These are phyloP conservation scores for Arachis stenosperma DNA, from an alignment of 306 rosid genomes.

Conservation along the genomic window DNA sequence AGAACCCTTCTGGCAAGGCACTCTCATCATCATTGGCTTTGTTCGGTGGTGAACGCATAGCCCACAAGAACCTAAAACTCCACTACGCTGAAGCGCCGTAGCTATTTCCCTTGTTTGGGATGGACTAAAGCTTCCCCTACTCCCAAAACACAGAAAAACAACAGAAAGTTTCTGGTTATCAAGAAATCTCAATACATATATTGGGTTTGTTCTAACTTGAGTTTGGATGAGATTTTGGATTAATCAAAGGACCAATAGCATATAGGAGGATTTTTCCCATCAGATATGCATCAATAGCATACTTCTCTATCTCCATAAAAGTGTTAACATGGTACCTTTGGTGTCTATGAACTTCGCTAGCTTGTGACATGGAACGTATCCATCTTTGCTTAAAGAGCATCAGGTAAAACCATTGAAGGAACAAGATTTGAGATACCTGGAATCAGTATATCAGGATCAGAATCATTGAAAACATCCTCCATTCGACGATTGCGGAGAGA, in stretches of 20 bases:
- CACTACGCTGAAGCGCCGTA: slow-evolving; percentile 51
- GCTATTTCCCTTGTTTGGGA: slow-evolving; percentile 67
- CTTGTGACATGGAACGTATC: slow-evolving; percentile 46
- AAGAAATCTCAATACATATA: slow-evolving; percentile 55
- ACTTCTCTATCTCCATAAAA: slow-evolving; percentile 51
- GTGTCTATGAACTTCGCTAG: slow-evolving; percentile 50
- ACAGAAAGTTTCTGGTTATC: slow-evolving; percentile 60
- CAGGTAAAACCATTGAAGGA: slow-evolving; percentile 51
- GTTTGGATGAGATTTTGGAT: slow-evolving; percentile 36
- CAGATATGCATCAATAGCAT: slow-evolving; percentile 42
- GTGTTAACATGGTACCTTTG: slow-evolving; percentile 64
- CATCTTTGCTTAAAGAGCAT: slow-evolving; percentile 44
- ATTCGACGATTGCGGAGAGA: slow-evolving; percentile 42
- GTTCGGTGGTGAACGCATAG: slow-evolving; percentile 37
- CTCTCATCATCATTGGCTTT: slow-evolving; percentile 29
- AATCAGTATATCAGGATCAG: slow-evolving; percentile 43
- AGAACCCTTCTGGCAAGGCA: slow-evolving; percentile 61
- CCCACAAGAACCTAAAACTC: slow-evolving; percentile 65
- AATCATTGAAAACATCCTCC: slow-evolving; percentile 38
- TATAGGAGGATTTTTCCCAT: slow-evolving; percentile 53
- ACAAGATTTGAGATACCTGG: slow-evolving; percentile 51
- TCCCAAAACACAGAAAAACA: slow-evolving; percentile 70
- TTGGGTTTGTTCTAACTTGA: slow-evolving; percentile 44
- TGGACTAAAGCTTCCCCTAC: slow-evolving; percentile 56
- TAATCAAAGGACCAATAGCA: slow-evolving; percentile 63